These are phyloP conservation scores for Aristolochia contorta DNA, from an alignment of 164 flowering plant species.

Conservation along the genomic window DNA sequence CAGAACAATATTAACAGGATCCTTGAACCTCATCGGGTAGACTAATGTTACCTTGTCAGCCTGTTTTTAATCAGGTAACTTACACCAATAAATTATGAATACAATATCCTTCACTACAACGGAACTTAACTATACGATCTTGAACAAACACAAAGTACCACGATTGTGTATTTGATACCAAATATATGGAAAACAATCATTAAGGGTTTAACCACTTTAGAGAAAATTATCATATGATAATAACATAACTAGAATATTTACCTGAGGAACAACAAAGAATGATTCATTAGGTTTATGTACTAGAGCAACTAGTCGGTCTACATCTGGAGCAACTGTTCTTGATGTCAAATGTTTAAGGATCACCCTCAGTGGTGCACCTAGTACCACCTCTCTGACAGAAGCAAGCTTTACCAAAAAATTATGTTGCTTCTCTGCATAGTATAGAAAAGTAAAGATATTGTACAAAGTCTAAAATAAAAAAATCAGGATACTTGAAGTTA, in stretches of 20 bases:
- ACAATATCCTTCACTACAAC: too few species aligned
- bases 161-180: too few species aligned
- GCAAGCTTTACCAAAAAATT: constrained; percentile 71
- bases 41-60: constrained; percentile 78
- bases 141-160: too few species aligned
- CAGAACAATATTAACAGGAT: constrained; percentile 67
- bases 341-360: constrained; percentile 61
- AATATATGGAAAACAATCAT: neutral
- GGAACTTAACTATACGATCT: too few species aligned
- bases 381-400: constrained; percentile 88
- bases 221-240: neutral
- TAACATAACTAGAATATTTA: constrained; percentile 4
- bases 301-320: constrained; percentile 59
- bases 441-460: neutral
- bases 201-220: neutral
- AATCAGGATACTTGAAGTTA: too few species aligned
- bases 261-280: constrained; percentile 84
- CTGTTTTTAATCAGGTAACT: constrained; percentile 28
- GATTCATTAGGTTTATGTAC: constrained; percentile 93
- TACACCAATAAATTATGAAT: too few species aligned
- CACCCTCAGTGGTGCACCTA: constrained; percentile 82
- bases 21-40: constrained; percentile 92
- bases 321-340: constrained; percentile 52
- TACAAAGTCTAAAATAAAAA: neutral
- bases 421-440: constrained; percentile 43